Base-by-base conservation (phyloP, 2,329 filamentous ascomycete genomes). In the Colletotrichum sp. region DNA sequence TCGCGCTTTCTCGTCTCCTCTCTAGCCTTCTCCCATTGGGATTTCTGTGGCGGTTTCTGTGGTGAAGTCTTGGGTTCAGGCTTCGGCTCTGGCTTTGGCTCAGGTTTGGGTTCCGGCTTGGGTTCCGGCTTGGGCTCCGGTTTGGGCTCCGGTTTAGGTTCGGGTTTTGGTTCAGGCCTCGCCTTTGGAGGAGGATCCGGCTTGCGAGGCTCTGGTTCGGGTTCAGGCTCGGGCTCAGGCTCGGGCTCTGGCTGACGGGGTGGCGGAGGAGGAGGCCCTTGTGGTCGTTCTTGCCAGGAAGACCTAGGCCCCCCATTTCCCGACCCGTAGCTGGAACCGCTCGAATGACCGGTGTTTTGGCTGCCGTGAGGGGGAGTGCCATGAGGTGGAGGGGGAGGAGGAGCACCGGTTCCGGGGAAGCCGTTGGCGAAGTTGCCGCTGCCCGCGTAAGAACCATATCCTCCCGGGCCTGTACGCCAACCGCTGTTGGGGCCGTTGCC, bases 1-100 rank as follows among this genome's bases (percentile, higher is more conserved):
- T 93, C 92, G 71, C 89, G 89, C 74, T 87, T 90, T 59, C 90
- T 87, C 24, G 90, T 93, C 78, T 94, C 93, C 80, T 95, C 93
- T 70, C 93, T 87, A 14, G 82, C 69, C 66, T 78, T 80, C 66
- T 81, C 79, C 76, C 79, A 79, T 26, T 79, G 75, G 16, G 72
- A 75, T 65, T 80, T 79, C n/a, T 76, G 78, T 65, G 76, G 24
- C 77, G 43, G 43, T 21, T 52, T 52, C 43, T 52, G 43, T 52
- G 43, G 43, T 52, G 43, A 52, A 52, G 77, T 63, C 69, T 77
- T 79, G 61, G 72, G 79, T 34, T 77, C 80, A 32, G 81, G 78
- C 79, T 65, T 43, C 60, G 75, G 78, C 65, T 76, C 75, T 52
- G 72, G 76, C 16, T 73, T 74, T 48, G 75, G 32, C 78, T 77